A percentile compares a stretch with the other conserved stretches of the same genome.
phyloP scores from a whole-genome alignment of 1,284 basidiomycete genomes.

The Inonotus hispidus region DNA sequence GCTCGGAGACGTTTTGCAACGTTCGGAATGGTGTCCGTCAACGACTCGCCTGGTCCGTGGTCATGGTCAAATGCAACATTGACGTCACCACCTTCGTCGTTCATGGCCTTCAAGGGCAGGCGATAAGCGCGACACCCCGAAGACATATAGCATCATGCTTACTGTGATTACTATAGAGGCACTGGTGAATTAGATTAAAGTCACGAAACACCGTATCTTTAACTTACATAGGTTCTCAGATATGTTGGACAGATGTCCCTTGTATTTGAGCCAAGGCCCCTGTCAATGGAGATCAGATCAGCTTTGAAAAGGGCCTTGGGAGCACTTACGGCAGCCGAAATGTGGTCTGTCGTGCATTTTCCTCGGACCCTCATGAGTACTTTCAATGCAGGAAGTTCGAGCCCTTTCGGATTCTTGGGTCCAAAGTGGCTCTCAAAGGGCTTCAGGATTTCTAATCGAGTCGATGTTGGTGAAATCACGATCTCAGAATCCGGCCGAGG shows the following conservation, averaged over 20 bases:
- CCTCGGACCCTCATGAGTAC: slow-evolving; percentile 91
- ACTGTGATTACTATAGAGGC: slow-evolving; percentile 49
- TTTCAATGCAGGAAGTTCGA: slow-evolving; percentile 79
- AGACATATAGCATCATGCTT: neutral
- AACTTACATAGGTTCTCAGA: slow-evolving; percentile 88
- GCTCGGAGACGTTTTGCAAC: slow-evolving; percentile 86
- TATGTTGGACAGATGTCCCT: slow-evolving; percentile 92
- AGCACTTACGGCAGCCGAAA: slow-evolving; percentile 76
- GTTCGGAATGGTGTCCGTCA: slow-evolving; percentile 79
- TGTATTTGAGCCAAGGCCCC: slow-evolving; percentile 99
- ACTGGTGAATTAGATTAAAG: slow-evolving; percentile 44
- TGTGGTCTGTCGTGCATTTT: slow-evolving; percentile 99
- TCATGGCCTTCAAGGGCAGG: slow-evolving; percentile 55
- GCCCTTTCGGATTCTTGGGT: slow-evolving; percentile 43
- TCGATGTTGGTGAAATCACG: slow-evolving; percentile 74
- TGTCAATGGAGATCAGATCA: slow-evolving; percentile 26
- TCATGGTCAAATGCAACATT: slow-evolving; percentile 84
- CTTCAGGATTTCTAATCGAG: slow-evolving; percentile 82
- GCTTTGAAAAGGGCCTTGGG: slow-evolving; percentile 5
- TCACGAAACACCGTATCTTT: neutral
- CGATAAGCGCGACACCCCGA: slow-evolving; percentile 1
- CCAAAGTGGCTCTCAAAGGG: slow-evolving; percentile 84
- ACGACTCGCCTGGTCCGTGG: slow-evolving; percentile 38
- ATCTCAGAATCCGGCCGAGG: slow-evolving; percentile 79
- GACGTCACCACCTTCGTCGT: slow-evolving; percentile 89